Percentiles rank a stretch among this genome's conserved stretches.
These are phyloP conservation scores for Fusarium heterosporum DNA, from an alignment of 2,329 filamentous ascomycete genomes.

Conservation along the genomic window DNA sequence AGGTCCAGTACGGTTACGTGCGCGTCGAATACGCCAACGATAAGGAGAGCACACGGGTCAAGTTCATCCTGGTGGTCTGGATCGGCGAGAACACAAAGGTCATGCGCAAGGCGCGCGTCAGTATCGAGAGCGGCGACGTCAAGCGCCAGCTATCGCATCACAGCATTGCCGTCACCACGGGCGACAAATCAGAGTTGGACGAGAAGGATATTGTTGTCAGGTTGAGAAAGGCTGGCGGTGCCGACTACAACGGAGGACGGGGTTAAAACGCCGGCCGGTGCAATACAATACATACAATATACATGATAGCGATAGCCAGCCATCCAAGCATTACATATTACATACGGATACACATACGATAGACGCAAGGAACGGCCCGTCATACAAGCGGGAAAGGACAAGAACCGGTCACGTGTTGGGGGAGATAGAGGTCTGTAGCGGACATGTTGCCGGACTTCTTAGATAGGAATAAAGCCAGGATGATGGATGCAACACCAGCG, in stretches of 20 bases:
- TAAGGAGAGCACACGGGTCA: conserved; percentile 74
- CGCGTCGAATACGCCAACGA: conserved; percentile 78
- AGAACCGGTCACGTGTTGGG: conserved; percentile 22
- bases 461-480: conserved; percentile 27
- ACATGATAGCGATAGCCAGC: too few relatives aligned
- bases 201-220: conserved; percentile 70
- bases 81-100: conserved; percentile 73
- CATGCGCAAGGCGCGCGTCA: conserved; percentile 77
- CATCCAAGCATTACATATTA: background rate
- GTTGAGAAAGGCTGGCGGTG: conserved; percentile 74
- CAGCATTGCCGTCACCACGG: conserved; percentile 72
- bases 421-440: conserved; percentile 1
- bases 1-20: conserved; percentile 75
- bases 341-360: background rate
- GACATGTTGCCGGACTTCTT: conserved; percentile 30
- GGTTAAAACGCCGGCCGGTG: conserved; percentile 56
- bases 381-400: background rate
- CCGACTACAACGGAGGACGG: conserved; percentile 76
- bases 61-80: conserved; percentile 76
- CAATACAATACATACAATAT: background rate
- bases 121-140: conserved; percentile 74
- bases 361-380: conserved; percentile 20
- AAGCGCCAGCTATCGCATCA: conserved; percentile 73
- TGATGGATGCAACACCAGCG: background rate
- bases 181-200: conserved; percentile 69